phyloP scores from a whole-genome alignment of 805 yeast species.

The Lipomyces lipofer region DNA sequence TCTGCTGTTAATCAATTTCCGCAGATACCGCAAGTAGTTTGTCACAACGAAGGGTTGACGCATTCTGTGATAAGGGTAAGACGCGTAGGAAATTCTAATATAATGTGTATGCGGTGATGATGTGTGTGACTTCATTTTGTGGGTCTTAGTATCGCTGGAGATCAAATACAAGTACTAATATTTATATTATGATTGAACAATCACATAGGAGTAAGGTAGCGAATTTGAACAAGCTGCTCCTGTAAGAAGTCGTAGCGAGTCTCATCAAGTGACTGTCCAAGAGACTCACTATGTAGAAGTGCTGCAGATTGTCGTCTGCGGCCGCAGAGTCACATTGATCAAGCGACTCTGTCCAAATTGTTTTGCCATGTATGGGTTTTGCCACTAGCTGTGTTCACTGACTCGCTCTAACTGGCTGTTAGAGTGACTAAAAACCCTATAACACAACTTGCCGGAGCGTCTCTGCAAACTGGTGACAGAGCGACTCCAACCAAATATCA shows the following conservation, averaged over 20 bases:
- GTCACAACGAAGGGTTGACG: too few species aligned
- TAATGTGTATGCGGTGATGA: too few species aligned
- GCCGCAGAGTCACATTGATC: neutral
- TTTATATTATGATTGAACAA: neutral
- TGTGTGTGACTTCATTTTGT: too few species aligned
- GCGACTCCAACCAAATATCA: too few species aligned
- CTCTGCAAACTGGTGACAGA: too few species aligned
- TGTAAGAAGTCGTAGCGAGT: neutral
- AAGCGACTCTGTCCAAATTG: neutral
- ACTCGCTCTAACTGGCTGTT: neutral
- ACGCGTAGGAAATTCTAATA: too few species aligned
- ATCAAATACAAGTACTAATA: too few species aligned
- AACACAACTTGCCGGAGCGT: too few species aligned
- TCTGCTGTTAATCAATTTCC: too few species aligned
- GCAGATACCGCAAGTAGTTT: too few species aligned
- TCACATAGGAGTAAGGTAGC: neutral
- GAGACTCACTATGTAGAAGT: neutral
- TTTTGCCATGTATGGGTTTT: neutral
- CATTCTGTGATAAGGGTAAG: too few species aligned
- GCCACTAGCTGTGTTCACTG: neutral
- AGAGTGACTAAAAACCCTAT: neutral
- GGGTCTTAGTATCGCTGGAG: too few species aligned
- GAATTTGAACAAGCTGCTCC: neutral
- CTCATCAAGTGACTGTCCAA: neutral
- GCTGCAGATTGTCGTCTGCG: neutral